These are phyloP conservation scores for Dichotomocladium elegans DNA, from an alignment of 371 early-diverging fungal genomes.

Conservation along the genomic window DNA sequence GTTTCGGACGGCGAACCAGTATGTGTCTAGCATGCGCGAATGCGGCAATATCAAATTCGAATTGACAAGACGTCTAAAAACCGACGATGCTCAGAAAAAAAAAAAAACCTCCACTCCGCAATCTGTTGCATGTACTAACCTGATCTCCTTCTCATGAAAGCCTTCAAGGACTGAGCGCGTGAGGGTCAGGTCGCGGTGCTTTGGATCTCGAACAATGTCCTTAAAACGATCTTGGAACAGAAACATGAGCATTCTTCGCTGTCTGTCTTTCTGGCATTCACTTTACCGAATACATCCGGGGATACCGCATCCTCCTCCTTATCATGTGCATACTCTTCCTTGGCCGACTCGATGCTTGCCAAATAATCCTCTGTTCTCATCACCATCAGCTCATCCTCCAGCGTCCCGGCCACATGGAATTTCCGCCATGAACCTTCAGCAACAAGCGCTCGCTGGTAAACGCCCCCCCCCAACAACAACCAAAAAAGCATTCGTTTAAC, in stretches of 20 bases:
- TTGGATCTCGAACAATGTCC: slow-evolving; percentile 2
- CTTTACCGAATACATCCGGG: slow-evolving; percentile 12
- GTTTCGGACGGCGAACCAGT: slow-evolving; percentile 24
- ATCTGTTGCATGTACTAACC: too few relatives aligned
- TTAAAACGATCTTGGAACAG: slow-evolving; percentile 12
- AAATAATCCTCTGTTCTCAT: slow-evolving; percentile 24
- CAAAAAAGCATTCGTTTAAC: too few relatives aligned
- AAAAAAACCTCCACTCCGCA: too few relatives aligned
- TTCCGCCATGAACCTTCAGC: slow-evolving; percentile 24
- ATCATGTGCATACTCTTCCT: slow-evolving; percentile 20
- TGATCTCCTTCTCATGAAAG: not conserved
- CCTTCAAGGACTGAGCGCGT: not conserved
- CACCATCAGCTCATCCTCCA: slow-evolving; percentile 32
- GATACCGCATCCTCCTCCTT: slow-evolving; percentile 34
- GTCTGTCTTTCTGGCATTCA: not conserved
- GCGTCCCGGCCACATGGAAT: slow-evolving; percentile 25
- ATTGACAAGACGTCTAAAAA: too few relatives aligned
- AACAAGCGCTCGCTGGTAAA: slow-evolving; percentile 29
- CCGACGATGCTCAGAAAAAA: too few relatives aligned
- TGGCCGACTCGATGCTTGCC: slow-evolving; percentile 14
- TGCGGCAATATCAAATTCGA: slow-evolving; percentile 20
- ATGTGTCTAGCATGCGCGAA: slow-evolving; percentile 4
- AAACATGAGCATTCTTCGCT: not conserved
- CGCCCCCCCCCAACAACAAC: too few relatives aligned
- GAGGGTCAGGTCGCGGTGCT: slow-evolving; percentile 7